phyloP scores from a whole-genome alignment of 345 rosid genomes.

The Gynandropsis gynandra region DNA sequence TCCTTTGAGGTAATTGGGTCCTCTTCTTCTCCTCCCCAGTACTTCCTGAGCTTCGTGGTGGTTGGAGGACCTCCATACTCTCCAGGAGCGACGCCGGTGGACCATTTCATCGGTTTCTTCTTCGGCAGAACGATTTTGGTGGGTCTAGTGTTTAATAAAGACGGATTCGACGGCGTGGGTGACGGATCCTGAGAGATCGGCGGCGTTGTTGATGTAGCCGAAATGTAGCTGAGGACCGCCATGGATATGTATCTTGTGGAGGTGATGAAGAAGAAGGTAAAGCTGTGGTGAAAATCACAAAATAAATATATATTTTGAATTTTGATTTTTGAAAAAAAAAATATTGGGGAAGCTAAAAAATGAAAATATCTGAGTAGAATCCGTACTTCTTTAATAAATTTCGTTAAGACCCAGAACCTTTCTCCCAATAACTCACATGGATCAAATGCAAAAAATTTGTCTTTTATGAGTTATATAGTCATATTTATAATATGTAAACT shows the following conservation, averaged over 20 bases:
- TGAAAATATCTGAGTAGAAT: too few relatives aligned
- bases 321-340: too few relatives aligned
- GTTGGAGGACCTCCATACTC: constrained; percentile 90
- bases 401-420: too few relatives aligned
- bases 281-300: too few relatives aligned
- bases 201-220: constrained; percentile 45
- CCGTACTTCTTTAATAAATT: too few relatives aligned
- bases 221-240: constrained; percentile 52
- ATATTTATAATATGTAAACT: too few relatives aligned
- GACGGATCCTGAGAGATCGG: constrained; percentile 49
- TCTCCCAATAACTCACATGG: too few relatives aligned
- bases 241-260: constrained; percentile 36
- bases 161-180: constrained; percentile 13
- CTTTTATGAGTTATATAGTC: too few relatives aligned
- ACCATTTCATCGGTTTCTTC: constrained; percentile 81
- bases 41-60: constrained; percentile 64
- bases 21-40: constrained; percentile 79
- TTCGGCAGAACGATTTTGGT: constrained; percentile 74
- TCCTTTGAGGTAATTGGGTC: constrained; percentile 87
- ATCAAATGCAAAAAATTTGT: too few relatives aligned
- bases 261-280: constrained; percentile 8
- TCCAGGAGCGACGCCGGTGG: constrained; percentile 88
- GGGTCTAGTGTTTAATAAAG: constrained; percentile 30
- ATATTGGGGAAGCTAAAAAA: too few relatives aligned
- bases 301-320: too few relatives aligned